Evolutionary conservation across 176 grass and related monocot species (phyloP).

Genomic region (Oryza nivara): DNA sequence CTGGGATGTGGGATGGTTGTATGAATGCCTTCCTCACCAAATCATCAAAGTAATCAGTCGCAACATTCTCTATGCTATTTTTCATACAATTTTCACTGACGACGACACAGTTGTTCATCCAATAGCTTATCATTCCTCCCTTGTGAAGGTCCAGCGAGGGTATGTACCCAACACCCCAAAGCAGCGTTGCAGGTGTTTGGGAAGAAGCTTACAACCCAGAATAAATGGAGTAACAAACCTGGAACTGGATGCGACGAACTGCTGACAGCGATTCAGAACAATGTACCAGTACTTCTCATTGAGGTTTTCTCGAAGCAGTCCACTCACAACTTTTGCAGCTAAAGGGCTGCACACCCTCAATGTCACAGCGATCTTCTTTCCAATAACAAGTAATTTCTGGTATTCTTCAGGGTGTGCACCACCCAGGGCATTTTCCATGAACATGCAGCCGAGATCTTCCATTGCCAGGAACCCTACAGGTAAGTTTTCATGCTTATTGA

Average conservation of each 20-base stretch:
- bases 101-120: neutral
- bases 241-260: neutral
- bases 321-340: neutral
- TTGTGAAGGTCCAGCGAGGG: neutral
- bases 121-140: neutral
- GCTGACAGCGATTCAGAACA: neutral
- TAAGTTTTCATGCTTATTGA: neutral
- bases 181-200: neutral
- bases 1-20: neutral
- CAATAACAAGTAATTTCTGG: constrained; percentile 6
- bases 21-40: neutral
- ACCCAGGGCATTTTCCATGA: constrained; percentile 15
- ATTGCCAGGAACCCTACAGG: neutral
- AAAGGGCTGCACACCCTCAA: neutral
- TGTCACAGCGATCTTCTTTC: neutral
- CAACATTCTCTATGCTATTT: neutral
- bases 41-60: neutral
- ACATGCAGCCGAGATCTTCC: neutral
- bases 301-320: neutral
- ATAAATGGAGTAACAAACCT: neutral
- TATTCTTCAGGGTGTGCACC: constrained; percentile 19
- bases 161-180: neutral
- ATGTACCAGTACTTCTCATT: neutral
- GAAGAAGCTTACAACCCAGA: neutral
- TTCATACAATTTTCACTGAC: neutral